phyloP scores from a whole-genome alignment of 306 rosid genomes.

The Lathyrus sativus region DNA sequence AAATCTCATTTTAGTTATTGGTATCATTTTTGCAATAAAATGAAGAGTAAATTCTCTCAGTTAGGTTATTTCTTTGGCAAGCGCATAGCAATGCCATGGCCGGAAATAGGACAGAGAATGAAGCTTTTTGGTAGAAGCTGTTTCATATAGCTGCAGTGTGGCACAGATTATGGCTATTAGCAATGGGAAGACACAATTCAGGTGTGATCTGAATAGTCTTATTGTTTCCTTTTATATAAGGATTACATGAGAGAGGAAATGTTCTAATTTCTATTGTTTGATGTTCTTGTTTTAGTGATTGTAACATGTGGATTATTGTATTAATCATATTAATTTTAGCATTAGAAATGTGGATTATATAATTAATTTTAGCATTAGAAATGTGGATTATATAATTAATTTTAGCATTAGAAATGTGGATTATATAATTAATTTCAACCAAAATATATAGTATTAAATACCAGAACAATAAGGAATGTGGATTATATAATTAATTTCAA shows the following conservation, averaged over 20 bases:
- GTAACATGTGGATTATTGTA: no score
- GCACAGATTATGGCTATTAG: conserved; percentile 60
- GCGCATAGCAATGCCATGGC: conserved; percentile 47
- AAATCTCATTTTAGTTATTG: conserved; percentile 8
- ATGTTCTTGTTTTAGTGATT: conserved; percentile 8
- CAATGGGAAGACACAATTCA: conserved; percentile 63
- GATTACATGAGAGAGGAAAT: neutral
- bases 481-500: no score
- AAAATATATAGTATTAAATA: no score
- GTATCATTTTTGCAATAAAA: conserved; percentile 20
- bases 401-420: no score
- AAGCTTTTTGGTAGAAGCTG: conserved; percentile 51
- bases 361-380: no score
- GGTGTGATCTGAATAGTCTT: conserved; percentile 47
- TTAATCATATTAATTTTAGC: no score
- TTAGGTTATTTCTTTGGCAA: conserved; percentile 54
- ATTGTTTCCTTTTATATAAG: conserved; percentile 14
- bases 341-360: no score
- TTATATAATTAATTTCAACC: no score
- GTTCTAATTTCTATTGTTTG: neutral
- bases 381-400: no score
- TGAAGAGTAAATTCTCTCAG: conserved; percentile 54
- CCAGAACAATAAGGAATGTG: no score
- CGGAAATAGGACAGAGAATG: conserved; percentile 53
- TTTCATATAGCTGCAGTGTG: conserved; percentile 52